A percentile compares a stretch with the other conserved stretches of the same genome.
phyloP scores from a whole-genome alignment of 768 basidiomycete species.

The Solioccasus polychromus region DNA sequence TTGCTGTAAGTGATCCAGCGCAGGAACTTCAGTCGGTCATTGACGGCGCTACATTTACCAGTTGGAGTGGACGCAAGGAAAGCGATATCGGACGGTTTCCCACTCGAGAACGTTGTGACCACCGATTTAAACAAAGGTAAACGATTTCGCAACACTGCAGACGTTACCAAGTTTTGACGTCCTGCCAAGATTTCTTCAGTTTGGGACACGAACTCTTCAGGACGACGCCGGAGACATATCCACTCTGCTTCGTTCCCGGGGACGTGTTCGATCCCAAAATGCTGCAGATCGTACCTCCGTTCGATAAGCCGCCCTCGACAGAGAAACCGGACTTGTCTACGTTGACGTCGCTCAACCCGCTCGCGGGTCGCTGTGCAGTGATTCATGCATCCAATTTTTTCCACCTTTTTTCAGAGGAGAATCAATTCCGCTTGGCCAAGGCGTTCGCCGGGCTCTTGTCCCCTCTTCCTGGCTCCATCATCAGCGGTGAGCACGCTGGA shows the following conservation, averaged over 20 bases:
- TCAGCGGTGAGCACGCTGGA: slow-evolving; percentile 25
- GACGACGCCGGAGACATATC: slow-evolving; percentile 49
- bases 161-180: background rate
- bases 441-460: slow-evolving; percentile 27
- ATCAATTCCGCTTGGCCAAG: slow-evolving; percentile 24
- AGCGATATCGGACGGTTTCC: slow-evolving; percentile 39
- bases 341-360: slow-evolving; percentile 42
- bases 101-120: slow-evolving; percentile 33
- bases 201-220: slow-evolving; percentile 60
- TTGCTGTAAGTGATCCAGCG: slow-evolving; percentile 33
- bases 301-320: slow-evolving; percentile 20
- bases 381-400: slow-evolving; percentile 51
- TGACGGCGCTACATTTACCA: background rate
- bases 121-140: slow-evolving; percentile 38
- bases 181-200: slow-evolving; percentile 48
- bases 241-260: slow-evolving; percentile 50
- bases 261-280: slow-evolving; percentile 48
- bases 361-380: slow-evolving; percentile 46
- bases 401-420: slow-evolving; percentile 30
- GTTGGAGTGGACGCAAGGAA: slow-evolving; percentile 34
- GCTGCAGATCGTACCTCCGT: slow-evolving; percentile 34
- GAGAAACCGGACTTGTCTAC: slow-evolving; percentile 28
- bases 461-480: slow-evolving; percentile 23
- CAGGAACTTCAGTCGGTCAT: background rate
- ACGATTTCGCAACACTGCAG: background rate